Conservation (phyloP, 805 yeast species). For the Blastobotrys americana region DNA sequence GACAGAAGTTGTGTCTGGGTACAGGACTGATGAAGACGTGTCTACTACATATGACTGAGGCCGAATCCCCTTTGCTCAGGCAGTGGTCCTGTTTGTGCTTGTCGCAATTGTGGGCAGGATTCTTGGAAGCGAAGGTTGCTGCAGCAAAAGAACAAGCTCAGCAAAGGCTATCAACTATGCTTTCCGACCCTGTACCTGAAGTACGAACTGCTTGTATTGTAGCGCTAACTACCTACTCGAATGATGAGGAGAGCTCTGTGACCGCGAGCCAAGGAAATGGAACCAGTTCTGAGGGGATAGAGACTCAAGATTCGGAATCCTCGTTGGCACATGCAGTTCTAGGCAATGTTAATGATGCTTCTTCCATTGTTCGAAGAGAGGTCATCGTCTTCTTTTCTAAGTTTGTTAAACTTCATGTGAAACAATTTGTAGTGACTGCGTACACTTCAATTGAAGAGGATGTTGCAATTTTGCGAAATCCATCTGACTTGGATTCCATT, state of each 20-base stretch:
- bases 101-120: constrained; percentile 66
- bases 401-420: constrained; percentile 59
- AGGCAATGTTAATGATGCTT: constrained; percentile 73
- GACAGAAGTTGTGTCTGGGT: constrained; percentile 73
- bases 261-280: constrained; percentile 29
- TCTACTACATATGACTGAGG: constrained; percentile 53
- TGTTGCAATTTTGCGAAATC: constrained; percentile 52
- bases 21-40: constrained; percentile 65
- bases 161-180: constrained; percentile 46
- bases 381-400: constrained; percentile 69
- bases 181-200: constrained; percentile 90
- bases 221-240: constrained; percentile 61
- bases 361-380: constrained; percentile 82
- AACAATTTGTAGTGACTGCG: constrained; percentile 79
- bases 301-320: constrained; percentile 41
- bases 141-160: constrained; percentile 59
- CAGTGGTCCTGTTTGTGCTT: constrained; percentile 87
- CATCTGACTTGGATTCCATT: constrained; percentile 54
- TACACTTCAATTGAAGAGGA: constrained; percentile 80
- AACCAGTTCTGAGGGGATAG: too few species aligned
- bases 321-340: constrained; percentile 62
- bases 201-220: constrained; percentile 78
- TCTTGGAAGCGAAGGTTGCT: constrained; percentile 68
- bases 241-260: constrained; percentile 12
- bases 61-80: constrained; percentile 78